Evolutionary conservation across 345 rosid genomes (phyloP), one percentile per base, ranked within the genome.

Genomic region (Bretschneidera sinensis): DNA sequence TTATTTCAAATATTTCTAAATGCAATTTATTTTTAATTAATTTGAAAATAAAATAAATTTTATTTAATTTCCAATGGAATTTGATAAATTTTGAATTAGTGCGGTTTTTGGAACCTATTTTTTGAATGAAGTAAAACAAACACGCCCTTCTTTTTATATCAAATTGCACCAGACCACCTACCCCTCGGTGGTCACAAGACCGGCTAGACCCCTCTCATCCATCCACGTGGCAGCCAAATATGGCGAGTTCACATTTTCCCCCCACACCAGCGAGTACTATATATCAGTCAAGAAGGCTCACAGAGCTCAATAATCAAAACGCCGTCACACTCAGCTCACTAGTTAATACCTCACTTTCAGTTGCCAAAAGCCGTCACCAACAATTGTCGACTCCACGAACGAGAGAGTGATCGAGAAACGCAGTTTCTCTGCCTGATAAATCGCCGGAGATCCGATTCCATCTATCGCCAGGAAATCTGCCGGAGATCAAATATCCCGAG

Each of bases 311-410:
- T 9, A 18, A 65, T 18, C 58, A n/a, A 17, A 24, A 57, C 70
- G 70, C 63, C 70, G 70, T n/a, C 63, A 51, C 23, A 11, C n/a
- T 15, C 54, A 14, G 22, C 21, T 17, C 3, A 19, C 3, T 47
- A 21, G 31, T 54, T 50, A 57, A 34, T 55, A 18, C 63, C 61
- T 39, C 58, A 51, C 51, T 55, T 20, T 51, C 62, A 21, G 53
- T 31, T 17, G 60, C 21, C 54, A 21, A 13, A 50, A 59, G 76
- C 74, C 70, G 74, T 62, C 69, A 21, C 25, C 65, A 31, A 33
- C 65, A 35, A 5, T 4, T 13, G 1, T 39, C 45, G 10, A 24
- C 21, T 18, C 31, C 19, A 15, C 45, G n/a, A n/a, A n/a, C n/a
- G n/a, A n/a, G n/a, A 43, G 48, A 43, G 48, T 11, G 20, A 48